A percentile compares a stretch with the other conserved stretches of the same genome.
phyloP scores from a whole-genome alignment of 345 rosid species.

The Turnera subulata region DNA sequence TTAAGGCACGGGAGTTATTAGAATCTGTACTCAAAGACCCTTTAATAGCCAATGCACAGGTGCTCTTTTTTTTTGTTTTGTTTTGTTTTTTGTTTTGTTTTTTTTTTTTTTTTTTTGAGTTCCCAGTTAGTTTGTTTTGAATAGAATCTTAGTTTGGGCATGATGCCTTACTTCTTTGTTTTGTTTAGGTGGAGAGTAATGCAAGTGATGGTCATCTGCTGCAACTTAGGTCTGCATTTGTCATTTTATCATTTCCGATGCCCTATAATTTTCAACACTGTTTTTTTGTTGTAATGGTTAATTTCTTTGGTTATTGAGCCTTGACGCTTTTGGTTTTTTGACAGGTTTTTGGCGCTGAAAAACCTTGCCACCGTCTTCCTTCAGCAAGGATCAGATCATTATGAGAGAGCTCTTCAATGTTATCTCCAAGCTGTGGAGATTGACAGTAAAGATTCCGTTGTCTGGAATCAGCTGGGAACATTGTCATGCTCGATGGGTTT shows the following conservation, averaged over 20 bases:
- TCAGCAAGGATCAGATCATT: slow-evolving; percentile 76
- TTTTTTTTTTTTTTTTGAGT: no score
- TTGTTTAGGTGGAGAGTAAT: slow-evolving; percentile 55
- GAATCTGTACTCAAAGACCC: slow-evolving; percentile 87
- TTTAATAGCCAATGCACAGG: slow-evolving; percentile 64
- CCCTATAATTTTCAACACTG: not conserved
- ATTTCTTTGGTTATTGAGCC: not conserved
- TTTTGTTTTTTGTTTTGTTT: not conserved
- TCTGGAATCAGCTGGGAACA: slow-evolving; percentile 98
- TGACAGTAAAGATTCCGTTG: slow-evolving; percentile 90
- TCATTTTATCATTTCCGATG: not conserved
- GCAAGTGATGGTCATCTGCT: slow-evolving; percentile 71
- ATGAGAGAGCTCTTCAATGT: slow-evolving; percentile 81
- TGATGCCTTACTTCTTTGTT: not conserved
- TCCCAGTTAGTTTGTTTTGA: not conserved
- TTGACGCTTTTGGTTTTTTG: not conserved
- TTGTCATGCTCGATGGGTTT: slow-evolving; percentile 94
- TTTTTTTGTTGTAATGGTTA: not conserved
- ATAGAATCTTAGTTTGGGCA: not conserved
- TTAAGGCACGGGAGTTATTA: slow-evolving; percentile 66
- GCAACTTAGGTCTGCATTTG: slow-evolving; percentile 71
- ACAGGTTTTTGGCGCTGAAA: slow-evolving; percentile 91
- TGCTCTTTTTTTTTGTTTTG: slow-evolving; percentile 13
- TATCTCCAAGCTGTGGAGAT: slow-evolving; percentile 98
- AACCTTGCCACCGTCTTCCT: slow-evolving; percentile 89